These are phyloP conservation scores for Dendrobium officinale DNA, from an alignment of 106 monocot species.

Conservation along the genomic window DNA sequence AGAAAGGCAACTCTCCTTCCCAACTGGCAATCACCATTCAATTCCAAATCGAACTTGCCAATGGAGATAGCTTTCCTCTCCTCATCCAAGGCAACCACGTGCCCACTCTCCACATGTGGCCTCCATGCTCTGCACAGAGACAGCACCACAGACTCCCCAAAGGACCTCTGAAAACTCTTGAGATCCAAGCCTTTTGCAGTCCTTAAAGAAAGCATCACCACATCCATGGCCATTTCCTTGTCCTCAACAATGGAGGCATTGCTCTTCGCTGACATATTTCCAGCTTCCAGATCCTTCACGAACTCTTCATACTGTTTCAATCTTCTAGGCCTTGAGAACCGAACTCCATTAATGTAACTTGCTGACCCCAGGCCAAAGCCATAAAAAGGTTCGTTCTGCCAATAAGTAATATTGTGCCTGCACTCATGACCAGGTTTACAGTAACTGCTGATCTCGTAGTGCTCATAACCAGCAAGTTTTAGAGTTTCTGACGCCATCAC, in stretches of 20 bases:
- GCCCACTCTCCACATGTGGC: slow-evolving; percentile 56
- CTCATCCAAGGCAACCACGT: slow-evolving; percentile 53
- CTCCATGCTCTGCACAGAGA: slow-evolving; percentile 44
- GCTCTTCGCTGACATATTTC: neutral
- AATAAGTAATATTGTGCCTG: slow-evolving; percentile 83
- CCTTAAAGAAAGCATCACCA: slow-evolving; percentile 89
- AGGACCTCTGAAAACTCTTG: slow-evolving; percentile 28
- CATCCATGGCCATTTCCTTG: slow-evolving; percentile 82
- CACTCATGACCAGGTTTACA: slow-evolving; percentile 58
- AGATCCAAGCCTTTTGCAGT: slow-evolving; percentile 82
- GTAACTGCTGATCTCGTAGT: slow-evolving; percentile 99
- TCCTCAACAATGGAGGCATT: slow-evolving; percentile 3
- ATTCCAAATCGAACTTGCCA: slow-evolving; percentile 19
- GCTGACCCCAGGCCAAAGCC: slow-evolving; percentile 85
- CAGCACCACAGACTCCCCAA: slow-evolving; percentile 28
- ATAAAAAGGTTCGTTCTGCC: slow-evolving; percentile 66
- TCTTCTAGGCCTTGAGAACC: slow-evolving; percentile 77
- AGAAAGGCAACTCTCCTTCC: slow-evolving; percentile 28
- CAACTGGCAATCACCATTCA: slow-evolving; percentile 1
- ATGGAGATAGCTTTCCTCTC: slow-evolving; percentile 18
- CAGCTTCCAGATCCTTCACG: slow-evolving; percentile 50
- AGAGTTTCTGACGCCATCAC: slow-evolving; percentile 66
- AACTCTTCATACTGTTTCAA: slow-evolving; percentile 62
- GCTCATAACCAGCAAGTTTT: slow-evolving; percentile 43
- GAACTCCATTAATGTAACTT: slow-evolving; percentile 51